These are phyloP conservation scores for Achlya hypogyna DNA, from an alignment of 352 stramenopile species.

Conservation along the genomic window DNA sequence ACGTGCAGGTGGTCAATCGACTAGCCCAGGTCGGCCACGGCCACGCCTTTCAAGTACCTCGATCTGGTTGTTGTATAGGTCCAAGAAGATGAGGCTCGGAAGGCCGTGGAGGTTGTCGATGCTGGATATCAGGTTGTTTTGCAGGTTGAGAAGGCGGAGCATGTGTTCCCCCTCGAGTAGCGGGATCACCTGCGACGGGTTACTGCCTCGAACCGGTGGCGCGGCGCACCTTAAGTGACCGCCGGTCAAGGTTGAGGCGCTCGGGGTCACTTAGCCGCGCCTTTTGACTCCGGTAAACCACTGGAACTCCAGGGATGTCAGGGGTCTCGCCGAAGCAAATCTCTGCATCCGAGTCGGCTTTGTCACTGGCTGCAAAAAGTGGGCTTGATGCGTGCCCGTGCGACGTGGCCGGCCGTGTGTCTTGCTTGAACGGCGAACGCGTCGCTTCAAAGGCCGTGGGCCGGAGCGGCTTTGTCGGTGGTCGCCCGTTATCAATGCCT, in stretches of 20 bases:
- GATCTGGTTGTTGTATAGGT: slow-evolving; percentile 90
- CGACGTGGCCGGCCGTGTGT: background rate
- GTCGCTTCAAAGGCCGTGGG: background rate
- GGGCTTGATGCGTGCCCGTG: background rate
- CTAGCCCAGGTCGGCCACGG: slow-evolving; percentile 22
- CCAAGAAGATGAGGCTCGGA: slow-evolving; percentile 87
- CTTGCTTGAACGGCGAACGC: background rate
- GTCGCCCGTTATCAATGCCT: background rate
- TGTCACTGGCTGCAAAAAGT: background rate
- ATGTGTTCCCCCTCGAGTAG: slow-evolving; percentile 85
- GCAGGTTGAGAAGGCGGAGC: slow-evolving; percentile 83
- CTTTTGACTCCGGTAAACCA: slow-evolving; percentile 66
- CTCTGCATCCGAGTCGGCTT: slow-evolving; percentile 20
- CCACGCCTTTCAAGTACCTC: slow-evolving; percentile 36
- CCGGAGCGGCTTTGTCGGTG: background rate
- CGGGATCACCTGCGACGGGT: slow-evolving; percentile 35
- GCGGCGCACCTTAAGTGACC: slow-evolving; percentile 46
- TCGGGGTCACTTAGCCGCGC: slow-evolving; percentile 64
- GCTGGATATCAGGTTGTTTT: slow-evolving; percentile 84
- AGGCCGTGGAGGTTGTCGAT: slow-evolving; percentile 82
- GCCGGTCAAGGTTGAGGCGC: slow-evolving; percentile 83
- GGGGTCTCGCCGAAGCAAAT: slow-evolving; percentile 68
- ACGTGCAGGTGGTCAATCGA: slow-evolving; percentile 67
- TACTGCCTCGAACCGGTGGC: background rate
- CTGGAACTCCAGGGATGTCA: slow-evolving; percentile 52